phyloP scores from a whole-genome alignment of 2,329 filamentous ascomycete species.

The Didymella pinodella region DNA sequence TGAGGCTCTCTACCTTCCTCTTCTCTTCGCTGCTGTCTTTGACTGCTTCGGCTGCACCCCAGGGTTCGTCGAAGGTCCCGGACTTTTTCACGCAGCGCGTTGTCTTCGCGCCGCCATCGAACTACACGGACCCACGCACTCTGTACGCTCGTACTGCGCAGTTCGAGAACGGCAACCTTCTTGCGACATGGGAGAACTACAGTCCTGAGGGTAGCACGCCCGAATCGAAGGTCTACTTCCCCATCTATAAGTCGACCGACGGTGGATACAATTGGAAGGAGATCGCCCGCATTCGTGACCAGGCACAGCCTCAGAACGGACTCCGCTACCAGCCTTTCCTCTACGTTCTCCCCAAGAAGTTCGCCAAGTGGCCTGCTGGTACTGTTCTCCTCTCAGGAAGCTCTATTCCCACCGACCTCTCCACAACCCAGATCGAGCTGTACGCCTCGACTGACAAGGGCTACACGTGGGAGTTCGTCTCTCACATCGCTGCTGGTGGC shows the following conservation, averaged over 20 bases:
- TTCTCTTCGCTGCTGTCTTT: constrained; percentile 33
- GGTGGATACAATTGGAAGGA: constrained; percentile 66
- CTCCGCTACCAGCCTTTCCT: constrained; percentile 74
- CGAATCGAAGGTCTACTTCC: constrained; percentile 55
- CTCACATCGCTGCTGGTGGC: constrained; percentile 70
- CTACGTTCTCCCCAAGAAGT: constrained; percentile 66
- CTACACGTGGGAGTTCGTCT: constrained; percentile 71
- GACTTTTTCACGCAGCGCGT: constrained; percentile 47
- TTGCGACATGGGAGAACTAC: constrained; percentile 65
- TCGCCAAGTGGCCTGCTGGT: constrained; percentile 67
- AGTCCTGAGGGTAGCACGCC: constrained; percentile 47
- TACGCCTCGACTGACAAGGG: constrained; percentile 71
- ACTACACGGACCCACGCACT: constrained; percentile 58
- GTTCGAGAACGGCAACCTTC: constrained; percentile 54
- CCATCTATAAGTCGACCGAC: constrained; percentile 58
- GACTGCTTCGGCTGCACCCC: constrained; percentile 34
- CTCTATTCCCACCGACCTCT: constrained; percentile 66
- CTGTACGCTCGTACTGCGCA: constrained; percentile 62
- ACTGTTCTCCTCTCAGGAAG: constrained; percentile 70
- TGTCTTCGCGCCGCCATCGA: constrained; percentile 55
- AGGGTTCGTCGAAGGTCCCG: constrained; percentile 26
- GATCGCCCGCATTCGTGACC: constrained; percentile 69
- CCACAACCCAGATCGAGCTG: constrained; percentile 71
- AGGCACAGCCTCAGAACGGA: constrained; percentile 70
- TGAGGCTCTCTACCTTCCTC: constrained; percentile 42